Base-by-base conservation (phyloP, 1,284 basidiomycete species). In the Acaromyces ingoldii region DNA sequence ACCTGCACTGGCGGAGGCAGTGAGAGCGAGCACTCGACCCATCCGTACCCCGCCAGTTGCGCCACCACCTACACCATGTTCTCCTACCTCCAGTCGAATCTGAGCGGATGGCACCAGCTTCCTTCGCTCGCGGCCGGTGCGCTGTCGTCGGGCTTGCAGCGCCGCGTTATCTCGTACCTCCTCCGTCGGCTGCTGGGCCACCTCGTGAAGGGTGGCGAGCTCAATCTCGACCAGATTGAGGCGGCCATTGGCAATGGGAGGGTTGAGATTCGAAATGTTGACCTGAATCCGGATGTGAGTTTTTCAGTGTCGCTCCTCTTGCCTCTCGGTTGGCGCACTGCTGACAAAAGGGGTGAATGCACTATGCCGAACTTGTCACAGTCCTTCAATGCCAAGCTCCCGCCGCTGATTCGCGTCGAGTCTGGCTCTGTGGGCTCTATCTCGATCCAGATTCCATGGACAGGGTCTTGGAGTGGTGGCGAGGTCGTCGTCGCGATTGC, bases 191-290 rank as follows among this genome's bases (percentile, higher is more conserved):
- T 84, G 2, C 79, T 96, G 0, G 92, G 92, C 2, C 86, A 87
- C 68, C 82, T 95, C 58, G 81, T 96, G 58, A 85, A 86, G 68
- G 87, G 87, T 22, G 89, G 89, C 10, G 89, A 91, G 66, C 82
- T 96, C 54, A 88, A 95, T 76, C 80, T 84, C 45, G 82, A 86
- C 53, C 84, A 91, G 76, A 86, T 96, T 68, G 90, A 95, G 67
- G 88, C 90, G 22, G 90, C 93, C 75, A 86, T 96, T 64, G 86
- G 88, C 6, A 87, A 85, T 40, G 92, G 92, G 13, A 85, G 83
- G 70, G 83, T 96, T 13, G 88, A 91, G 76, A 81, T 96, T 26
- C 85, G 85, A 58, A 84, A 89, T 63, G 79, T 96, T 40, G 84
- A 90, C 74, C 78, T 96, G 37, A 84, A 91, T 72, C 80, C 81